Conservation (phyloP, 257 asterid genomes). For the Nicotiana obtusifolia region DNA sequence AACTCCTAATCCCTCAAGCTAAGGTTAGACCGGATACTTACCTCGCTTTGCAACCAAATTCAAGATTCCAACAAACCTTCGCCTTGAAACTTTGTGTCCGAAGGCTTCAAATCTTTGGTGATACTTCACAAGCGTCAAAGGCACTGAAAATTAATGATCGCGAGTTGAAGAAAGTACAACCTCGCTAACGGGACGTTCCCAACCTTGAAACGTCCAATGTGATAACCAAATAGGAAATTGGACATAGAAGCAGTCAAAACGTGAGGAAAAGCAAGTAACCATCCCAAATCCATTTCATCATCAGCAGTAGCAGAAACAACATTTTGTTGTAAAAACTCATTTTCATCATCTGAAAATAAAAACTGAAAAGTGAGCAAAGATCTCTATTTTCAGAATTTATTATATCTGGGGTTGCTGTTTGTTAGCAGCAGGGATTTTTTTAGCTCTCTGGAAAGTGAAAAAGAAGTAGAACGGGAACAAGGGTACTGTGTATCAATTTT, state of each 20-base stretch:
- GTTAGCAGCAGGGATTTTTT: conserved; percentile 21
- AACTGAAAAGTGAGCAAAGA: neutral
- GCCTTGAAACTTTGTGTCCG: too few species aligned
- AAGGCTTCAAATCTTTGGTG: too few species aligned
- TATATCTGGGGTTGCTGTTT: conserved; percentile 14
- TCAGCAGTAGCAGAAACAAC: conserved; percentile 31
- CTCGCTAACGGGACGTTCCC: too few species aligned
- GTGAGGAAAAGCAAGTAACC: conserved; percentile 71
- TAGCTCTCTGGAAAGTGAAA: conserved; percentile 30
- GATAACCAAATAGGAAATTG: too few species aligned
- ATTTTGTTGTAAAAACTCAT: conserved; percentile 24
- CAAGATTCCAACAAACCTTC: too few species aligned
- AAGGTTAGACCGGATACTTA: too few species aligned
- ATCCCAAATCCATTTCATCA: conserved; percentile 67
- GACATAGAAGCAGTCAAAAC: conserved; percentile 78
- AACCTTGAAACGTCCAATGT: too few species aligned
- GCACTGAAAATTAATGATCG: too few species aligned
- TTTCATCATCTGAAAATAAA: conserved; percentile 32
- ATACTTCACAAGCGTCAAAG: too few species aligned
- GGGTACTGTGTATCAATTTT: conserved; percentile 17
- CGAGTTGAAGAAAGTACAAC: too few species aligned
- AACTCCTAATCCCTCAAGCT: too few species aligned
- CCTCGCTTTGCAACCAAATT: too few species aligned
- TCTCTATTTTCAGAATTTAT: neutral
- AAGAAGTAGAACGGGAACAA: conserved; percentile 16